phyloP scores from a whole-genome alignment of 306 rosid genomes.

The Argentina anserina region DNA sequence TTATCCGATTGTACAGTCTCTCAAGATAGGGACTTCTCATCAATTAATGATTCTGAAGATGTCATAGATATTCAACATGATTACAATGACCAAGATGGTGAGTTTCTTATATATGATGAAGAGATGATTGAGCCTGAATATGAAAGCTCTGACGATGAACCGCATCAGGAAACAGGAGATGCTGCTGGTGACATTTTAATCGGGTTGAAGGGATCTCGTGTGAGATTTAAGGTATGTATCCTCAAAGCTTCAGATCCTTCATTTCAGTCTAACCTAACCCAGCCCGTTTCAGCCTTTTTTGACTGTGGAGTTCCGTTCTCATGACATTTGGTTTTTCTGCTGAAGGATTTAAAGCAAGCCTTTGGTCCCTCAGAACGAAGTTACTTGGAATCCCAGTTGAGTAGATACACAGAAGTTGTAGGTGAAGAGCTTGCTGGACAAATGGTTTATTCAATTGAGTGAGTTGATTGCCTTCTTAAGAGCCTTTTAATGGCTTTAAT shows the following conservation, averaged over 20 bases:
- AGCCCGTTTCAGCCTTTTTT: not conserved
- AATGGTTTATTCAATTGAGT: conserved; percentile 51
- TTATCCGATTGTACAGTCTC: conserved; percentile 59
- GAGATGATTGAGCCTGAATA: conserved; percentile 44
- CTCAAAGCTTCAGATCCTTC: not conserved
- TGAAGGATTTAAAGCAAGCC: conserved; percentile 57
- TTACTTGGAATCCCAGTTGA: conserved; percentile 65
- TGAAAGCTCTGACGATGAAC: conserved; percentile 60
- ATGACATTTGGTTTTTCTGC: conserved; percentile 10
- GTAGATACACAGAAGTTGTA: conserved; percentile 55
- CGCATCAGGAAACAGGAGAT: conserved; percentile 36
- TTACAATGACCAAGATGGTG: conserved; percentile 42
- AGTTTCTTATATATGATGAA: conserved; percentile 53
- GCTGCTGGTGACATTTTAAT: conserved; percentile 46
- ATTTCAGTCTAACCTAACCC: not conserved
- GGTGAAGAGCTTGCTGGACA: conserved; percentile 65
- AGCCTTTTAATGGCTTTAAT: not conserved
- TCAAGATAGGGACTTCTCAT: conserved; percentile 51
- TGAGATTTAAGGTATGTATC: conserved; percentile 67
- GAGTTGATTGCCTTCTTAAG: conserved; percentile 12
- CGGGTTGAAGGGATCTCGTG: conserved; percentile 44
- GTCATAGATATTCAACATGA: conserved; percentile 37
- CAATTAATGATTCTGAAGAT: conserved; percentile 37
- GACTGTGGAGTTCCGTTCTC: conserved; percentile 6
- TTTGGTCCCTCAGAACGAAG: conserved; percentile 32